These are phyloP conservation scores for Polygonum maritimum DNA, from an alignment of 148 eudicot genomes.

Conservation along the genomic window DNA sequence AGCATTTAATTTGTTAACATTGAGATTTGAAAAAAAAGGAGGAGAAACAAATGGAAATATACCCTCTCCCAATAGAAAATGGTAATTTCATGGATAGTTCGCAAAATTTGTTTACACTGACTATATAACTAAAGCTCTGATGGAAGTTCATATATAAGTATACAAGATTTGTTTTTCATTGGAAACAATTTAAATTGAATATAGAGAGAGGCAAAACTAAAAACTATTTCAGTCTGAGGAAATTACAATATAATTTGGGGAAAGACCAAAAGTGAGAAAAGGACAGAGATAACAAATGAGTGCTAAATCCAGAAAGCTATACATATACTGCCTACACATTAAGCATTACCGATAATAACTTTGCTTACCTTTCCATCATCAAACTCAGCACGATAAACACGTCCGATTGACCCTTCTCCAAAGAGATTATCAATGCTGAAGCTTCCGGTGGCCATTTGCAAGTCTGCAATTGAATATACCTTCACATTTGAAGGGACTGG, in stretches of 20 bases:
- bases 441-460: constrained; percentile 90
- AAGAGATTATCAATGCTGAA: constrained; percentile 68
- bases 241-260: background rate
- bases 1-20: background rate
- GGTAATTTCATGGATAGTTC: background rate
- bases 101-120: no score
- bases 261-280: background rate
- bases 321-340: background rate
- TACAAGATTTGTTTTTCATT: background rate
- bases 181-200: background rate
- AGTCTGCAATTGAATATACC: constrained; percentile 83
- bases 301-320: background rate
- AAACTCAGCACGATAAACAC: constrained; percentile 52
- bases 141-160: background rate
- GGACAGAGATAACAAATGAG: background rate
- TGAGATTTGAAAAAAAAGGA: background rate
- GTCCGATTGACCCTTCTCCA: constrained; percentile 84
- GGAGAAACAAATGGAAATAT: background rate
- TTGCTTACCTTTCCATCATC: constrained; percentile 66
- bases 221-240: background rate
- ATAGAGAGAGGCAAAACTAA: background rate
- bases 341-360: background rate
- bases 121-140: background rate
- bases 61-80: background rate
- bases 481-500: constrained; percentile 48